Base-by-base conservation (phyloP, 257 asterid species). In the Lantana camara region DNA sequence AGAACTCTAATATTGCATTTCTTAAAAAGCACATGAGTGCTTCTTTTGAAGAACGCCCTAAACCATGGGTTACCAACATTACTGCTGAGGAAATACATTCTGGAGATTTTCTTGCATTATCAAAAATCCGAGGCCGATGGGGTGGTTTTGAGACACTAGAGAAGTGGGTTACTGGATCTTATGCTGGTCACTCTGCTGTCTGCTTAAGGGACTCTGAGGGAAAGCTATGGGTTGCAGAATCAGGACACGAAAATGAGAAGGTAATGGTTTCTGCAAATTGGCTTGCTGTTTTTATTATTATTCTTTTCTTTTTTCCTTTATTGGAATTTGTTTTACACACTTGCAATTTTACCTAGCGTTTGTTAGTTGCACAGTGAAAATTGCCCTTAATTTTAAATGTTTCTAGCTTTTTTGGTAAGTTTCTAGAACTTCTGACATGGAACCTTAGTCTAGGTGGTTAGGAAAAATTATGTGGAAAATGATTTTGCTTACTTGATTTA, bases 141-240 rank as follows among this genome's bases (percentile, higher is more conserved):
- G 98, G 98, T 47, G 98, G 85, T 44, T 86, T 92, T 57, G 96
- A 92, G 88, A 85, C 98, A 20, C 58, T 87, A 4, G 98, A 92
- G 78, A 92, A 89, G 77, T 89, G 97, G 96, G 91, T 85, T 47
- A 89, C 87, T 1, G 96, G 97, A 10, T 64, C 97, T 60, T 89
- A 86, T 82, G 97, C 93, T 21, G 96, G 98, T 51, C 97, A 92
- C 52, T 57, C 89, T 4, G 95, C 96, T 67, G 96, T 89, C 60
- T 92, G 93, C 76, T 76, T 89, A 65, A 80, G 89, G 78, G 98
- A 92, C 57, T 63, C 89, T 1, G 77, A 83, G 47, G 96, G 96
- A 63, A 83, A 83, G 68, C 82, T 92, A 45, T 89, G 95, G 96
- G 98, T 92, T 66, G 93, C 88, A 35, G 98, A 92, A 73, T 89